These are phyloP conservation scores for Yamadazyma epiphylla DNA, from an alignment of 1,139 yeast species.

Conservation along the genomic window DNA sequence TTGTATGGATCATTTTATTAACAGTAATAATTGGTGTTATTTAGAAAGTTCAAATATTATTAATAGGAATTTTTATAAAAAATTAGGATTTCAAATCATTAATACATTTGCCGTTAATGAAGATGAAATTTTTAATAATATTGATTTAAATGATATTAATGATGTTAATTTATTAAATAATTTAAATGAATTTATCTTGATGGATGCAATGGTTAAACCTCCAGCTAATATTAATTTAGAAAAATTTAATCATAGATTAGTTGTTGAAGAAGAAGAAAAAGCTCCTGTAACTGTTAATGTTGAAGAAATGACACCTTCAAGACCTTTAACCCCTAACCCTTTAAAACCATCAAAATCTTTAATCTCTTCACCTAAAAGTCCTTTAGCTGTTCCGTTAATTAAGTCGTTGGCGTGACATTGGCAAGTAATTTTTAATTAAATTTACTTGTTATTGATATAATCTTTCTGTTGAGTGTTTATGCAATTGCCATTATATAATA, in stretches of 20 bases:
- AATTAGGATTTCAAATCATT: constrained; percentile 44
- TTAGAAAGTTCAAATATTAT: constrained; percentile 51
- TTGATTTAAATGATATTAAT: constrained; percentile 10
- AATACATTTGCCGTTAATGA: constrained; percentile 41
- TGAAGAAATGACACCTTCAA: neutral
- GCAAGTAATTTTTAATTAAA: constrained; percentile 3
- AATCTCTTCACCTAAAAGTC: neutral
- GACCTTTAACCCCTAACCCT: no score
- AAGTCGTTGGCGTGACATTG: constrained; percentile 12
- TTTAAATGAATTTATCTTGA: constrained; percentile 11
- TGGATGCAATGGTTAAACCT: constrained; percentile 17
- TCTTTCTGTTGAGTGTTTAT: constrained; percentile 16
- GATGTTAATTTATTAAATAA: constrained; percentile 8
- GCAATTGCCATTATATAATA: constrained; percentile 15
- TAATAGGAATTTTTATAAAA: constrained; percentile 45
- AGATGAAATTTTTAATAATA: constrained; percentile 16
- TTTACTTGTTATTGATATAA: constrained; percentile 5
- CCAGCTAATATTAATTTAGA: constrained; percentile 13
- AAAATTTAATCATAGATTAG: constrained; percentile 8
- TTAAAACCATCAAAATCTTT: neutral
- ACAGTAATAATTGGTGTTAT: constrained; percentile 25
- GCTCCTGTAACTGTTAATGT: neutral
- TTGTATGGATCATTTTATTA: constrained; percentile 20
- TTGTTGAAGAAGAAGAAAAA: constrained; percentile 3
- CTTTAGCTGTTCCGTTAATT: constrained; percentile 7